Percentiles rank a stretch among this genome's conserved stretches.
phyloP scores from a whole-genome alignment of 208 protist genomes.

The Trypanosoma platydactyli region DNA sequence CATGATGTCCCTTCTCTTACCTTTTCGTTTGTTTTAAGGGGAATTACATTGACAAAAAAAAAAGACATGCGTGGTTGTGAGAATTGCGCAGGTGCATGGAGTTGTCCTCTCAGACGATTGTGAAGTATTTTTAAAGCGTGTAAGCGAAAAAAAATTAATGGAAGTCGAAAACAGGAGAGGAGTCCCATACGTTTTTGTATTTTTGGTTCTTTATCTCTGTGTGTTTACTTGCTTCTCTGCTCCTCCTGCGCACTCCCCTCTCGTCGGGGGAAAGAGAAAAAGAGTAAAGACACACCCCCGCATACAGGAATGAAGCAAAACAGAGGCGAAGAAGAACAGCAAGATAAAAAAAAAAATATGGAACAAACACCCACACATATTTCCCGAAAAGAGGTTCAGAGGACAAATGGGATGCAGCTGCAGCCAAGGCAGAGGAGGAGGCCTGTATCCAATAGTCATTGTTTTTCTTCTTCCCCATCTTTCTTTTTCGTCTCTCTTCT shows the following conservation, averaged over 20 bases:
- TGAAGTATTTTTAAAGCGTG: constrained; percentile 5
- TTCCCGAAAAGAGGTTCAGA: too few species aligned
- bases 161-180: neutral
- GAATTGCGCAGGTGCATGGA: too few species aligned
- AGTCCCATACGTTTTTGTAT: constrained; percentile 1
- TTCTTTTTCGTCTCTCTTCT: constrained; percentile 2
- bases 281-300: too few species aligned
- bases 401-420: too few species aligned
- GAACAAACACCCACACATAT: too few species aligned
- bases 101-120: too few species aligned
- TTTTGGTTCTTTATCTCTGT: constrained; percentile 4
- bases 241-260: neutral
- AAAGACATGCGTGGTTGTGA: neutral
- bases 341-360: too few species aligned
- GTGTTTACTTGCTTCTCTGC: constrained; percentile 1
- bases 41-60: neutral
- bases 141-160: neutral
- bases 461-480: constrained; percentile 3
- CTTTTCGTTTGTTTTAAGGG: neutral
- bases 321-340: too few species aligned
- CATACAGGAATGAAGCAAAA: too few species aligned
- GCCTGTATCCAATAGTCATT: neutral
- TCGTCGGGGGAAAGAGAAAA: too few species aligned
- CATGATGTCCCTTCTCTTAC: neutral
- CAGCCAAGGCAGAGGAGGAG: too few species aligned